A percentile compares a stretch with the other conserved stretches of the same genome.
Conservation (phyloP, 2,329 filamentous ascomycete species). For the Fonsecaea multimorphosa region DNA sequence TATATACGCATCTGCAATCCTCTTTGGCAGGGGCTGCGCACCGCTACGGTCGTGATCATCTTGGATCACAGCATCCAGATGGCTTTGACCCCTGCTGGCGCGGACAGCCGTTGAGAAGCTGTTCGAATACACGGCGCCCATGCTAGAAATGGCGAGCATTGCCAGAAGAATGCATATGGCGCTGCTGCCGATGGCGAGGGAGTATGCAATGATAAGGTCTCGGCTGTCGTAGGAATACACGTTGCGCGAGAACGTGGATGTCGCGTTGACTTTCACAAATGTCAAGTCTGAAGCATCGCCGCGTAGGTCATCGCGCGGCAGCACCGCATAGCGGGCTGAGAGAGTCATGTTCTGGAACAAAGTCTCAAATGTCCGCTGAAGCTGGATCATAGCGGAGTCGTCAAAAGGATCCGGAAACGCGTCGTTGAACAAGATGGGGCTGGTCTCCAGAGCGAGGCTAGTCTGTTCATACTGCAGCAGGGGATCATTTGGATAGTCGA, state of each 20-base stretch:
- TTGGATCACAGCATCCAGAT: slow-evolving; percentile 1
- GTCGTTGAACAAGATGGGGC: slow-evolving; percentile 14
- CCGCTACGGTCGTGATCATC: slow-evolving; percentile 6
- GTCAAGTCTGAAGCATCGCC: slow-evolving; percentile 8
- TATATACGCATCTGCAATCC: slow-evolving; percentile 7
- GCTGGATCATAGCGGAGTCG: slow-evolving; percentile 6
- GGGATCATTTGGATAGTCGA: slow-evolving; percentile 6
- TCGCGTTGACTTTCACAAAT: slow-evolving; percentile 3
- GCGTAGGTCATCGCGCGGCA: slow-evolving; percentile 9
- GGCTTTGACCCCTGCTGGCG: background rate
- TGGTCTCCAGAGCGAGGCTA: slow-evolving; percentile 12
- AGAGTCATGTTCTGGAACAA: slow-evolving; percentile 16
- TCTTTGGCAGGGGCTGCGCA: slow-evolving; percentile 9
- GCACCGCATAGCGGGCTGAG: slow-evolving; percentile 8
- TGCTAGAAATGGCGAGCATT: slow-evolving; percentile 5
- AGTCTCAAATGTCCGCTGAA: slow-evolving; percentile 4
- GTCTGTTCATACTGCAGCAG: slow-evolving; percentile 7
- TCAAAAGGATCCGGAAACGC: slow-evolving; percentile 7
- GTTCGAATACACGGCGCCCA: slow-evolving; percentile 15
- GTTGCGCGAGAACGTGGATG: slow-evolving; percentile 13
- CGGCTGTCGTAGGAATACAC: slow-evolving; percentile 9
- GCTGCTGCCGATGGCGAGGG: background rate
- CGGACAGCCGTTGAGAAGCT: slow-evolving; percentile 11
- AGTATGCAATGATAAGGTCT: slow-evolving; percentile 8
- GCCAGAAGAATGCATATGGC: slow-evolving; percentile 6